phyloP scores from a whole-genome alignment of 805 yeast genomes.

The Ogataea paradorogensis region DNA sequence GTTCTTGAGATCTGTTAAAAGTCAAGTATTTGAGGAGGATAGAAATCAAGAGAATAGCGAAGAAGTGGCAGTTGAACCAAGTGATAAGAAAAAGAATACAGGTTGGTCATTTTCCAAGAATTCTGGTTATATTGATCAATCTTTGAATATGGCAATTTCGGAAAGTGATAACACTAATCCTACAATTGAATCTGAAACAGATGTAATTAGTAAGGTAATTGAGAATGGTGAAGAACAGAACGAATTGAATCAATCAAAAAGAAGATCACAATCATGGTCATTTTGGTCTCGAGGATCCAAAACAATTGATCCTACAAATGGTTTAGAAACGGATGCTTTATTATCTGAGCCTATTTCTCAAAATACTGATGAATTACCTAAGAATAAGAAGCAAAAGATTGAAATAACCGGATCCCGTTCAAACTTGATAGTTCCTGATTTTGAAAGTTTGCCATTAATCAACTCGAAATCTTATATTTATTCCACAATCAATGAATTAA shows the following conservation, averaged over 20 bases:
- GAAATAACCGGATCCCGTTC: slow-evolving; percentile 10
- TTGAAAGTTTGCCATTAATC: slow-evolving; percentile 28
- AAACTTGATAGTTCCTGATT: slow-evolving; percentile 30
- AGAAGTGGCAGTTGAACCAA: background rate
- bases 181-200: slow-evolving; percentile 4
- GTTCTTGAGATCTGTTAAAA: slow-evolving; percentile 17
- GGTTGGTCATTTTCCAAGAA: slow-evolving; percentile 2
- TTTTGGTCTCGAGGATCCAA: slow-evolving; percentile 23
- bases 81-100: background rate
- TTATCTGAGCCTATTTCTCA: slow-evolving; percentile 23
- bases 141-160: slow-evolving; percentile 1
- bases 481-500: slow-evolving; percentile 16
- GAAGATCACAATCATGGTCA: slow-evolving; percentile 28
- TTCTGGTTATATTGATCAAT: background rate
- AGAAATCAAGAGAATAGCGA: slow-evolving; percentile 1
- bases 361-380: slow-evolving; percentile 5
- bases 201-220: slow-evolving; percentile 12
- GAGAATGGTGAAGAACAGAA: slow-evolving; percentile 12
- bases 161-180: slow-evolving; percentile 1
- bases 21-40: slow-evolving; percentile 24
- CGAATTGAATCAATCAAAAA: slow-evolving; percentile 3
- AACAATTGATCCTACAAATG: background rate
- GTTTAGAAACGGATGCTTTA: slow-evolving; percentile 8
- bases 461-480: slow-evolving; percentile 11
- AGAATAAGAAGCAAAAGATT: slow-evolving; percentile 13